These are phyloP conservation scores for Globomyces sp. DNA, from an alignment of 371 early-diverging fungal species.

Conservation along the genomic window DNA sequence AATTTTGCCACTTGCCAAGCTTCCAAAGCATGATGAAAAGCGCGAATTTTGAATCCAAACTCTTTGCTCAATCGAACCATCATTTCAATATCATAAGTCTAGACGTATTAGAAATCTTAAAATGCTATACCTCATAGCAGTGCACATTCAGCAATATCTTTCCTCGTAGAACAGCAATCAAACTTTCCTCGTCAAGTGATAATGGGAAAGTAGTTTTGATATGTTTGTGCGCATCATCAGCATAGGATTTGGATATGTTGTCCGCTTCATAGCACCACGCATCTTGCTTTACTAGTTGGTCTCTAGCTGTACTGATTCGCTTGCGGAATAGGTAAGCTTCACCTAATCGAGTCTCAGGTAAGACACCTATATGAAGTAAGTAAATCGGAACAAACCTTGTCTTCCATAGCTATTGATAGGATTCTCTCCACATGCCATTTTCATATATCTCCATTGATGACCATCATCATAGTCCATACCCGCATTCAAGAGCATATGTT, in stretches of 20 bases:
- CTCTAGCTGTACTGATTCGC: constrained; percentile 57
- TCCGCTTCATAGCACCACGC: constrained; percentile 68
- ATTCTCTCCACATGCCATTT: constrained; percentile 88
- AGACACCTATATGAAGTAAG: not conserved
- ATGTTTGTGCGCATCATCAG: constrained; percentile 20
- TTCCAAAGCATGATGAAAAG: constrained; percentile 81
- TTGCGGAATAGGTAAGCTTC: constrained; percentile 69
- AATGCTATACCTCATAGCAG: constrained; percentile 43
- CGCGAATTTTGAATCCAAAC: constrained; percentile 69
- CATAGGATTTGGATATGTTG: constrained; percentile 34
- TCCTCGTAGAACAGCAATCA: constrained; percentile 68
- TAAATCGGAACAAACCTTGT: constrained; percentile 25
- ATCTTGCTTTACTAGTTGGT: constrained; percentile 58
- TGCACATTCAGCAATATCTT: constrained; percentile 72
- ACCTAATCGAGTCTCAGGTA: constrained; percentile 66
- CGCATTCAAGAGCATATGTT: constrained; percentile 66
- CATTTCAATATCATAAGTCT: constrained; percentile 46
- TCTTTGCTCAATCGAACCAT: constrained; percentile 72
- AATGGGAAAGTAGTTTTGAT: constrained; percentile 60
- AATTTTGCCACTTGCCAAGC: constrained; percentile 71
- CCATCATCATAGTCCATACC: constrained; percentile 50
- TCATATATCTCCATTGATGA: constrained; percentile 71
- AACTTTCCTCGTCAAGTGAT: constrained; percentile 56
- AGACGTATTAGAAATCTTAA: constrained; percentile 1
- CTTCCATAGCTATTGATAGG: constrained; percentile 50